These are phyloP conservation scores for Camelina laxa DNA, from an alignment of 345 rosid species.

Conservation along the genomic window DNA sequence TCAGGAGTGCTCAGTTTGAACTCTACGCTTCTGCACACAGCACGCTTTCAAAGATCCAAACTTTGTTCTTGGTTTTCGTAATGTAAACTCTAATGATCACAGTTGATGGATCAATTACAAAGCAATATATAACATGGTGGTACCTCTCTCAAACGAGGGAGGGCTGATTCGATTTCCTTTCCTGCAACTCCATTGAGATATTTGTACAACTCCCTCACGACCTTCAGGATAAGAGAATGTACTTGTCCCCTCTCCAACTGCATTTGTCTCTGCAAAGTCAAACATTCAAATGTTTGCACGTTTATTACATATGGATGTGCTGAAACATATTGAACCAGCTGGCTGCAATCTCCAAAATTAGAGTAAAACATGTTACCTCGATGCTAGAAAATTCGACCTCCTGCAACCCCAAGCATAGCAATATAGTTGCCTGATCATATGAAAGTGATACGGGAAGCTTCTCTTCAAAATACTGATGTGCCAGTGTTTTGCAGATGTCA, in stretches of 20 bases:
- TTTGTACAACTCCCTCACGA: constrained; percentile 62
- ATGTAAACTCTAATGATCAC: neutral
- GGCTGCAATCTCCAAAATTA: constrained; percentile 1
- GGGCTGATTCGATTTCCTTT: constrained; percentile 56
- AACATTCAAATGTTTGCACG: constrained; percentile 24
- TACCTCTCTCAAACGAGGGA: constrained; percentile 77
- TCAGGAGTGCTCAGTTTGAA: neutral
- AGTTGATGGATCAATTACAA: constrained; percentile 19
- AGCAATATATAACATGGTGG: constrained; percentile 6
- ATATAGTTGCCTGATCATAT: constrained; percentile 74
- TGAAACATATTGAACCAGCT: constrained; percentile 20
- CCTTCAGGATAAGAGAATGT: constrained; percentile 64
- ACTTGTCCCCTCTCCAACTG: constrained; percentile 76
- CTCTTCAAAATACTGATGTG: constrained; percentile 75
- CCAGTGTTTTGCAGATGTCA: constrained; percentile 69
- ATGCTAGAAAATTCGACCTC: constrained; percentile 58
- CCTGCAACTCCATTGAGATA: constrained; percentile 64
- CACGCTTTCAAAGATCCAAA: constrained; percentile 1
- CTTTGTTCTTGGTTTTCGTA: constrained; percentile 14
- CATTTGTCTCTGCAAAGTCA: constrained; percentile 72
- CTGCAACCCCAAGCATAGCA: constrained; percentile 89
- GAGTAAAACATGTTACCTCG: constrained; percentile 60
- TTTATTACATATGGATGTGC: neutral
- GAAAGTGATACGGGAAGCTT: constrained; percentile 80
- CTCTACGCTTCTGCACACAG: constrained; percentile 4